Evolutionary conservation across 2,329 filamentous ascomycete species (phyloP), one percentile per base, ranked within the genome.

Genomic region (Diaporthe sp.): DNA sequence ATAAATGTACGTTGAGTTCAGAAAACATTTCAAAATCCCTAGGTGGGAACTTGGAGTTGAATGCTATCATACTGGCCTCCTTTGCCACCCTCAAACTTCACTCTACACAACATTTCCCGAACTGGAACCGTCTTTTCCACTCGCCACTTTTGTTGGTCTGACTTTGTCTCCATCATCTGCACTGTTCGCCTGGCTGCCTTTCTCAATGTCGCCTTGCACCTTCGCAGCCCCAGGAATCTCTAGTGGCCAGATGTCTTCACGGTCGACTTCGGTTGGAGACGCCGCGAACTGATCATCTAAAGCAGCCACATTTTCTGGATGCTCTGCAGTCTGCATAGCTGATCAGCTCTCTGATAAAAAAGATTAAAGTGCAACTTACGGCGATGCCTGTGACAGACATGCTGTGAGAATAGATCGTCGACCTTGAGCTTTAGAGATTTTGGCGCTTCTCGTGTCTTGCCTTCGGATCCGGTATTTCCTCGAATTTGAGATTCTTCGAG

Each of bases 361-460:
- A 25, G 3, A 15, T 17, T 2, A 1, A 25, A 5, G 17, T n/a
- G 44, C 28, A 25, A 68, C 62, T 12, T 68, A 68, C 62, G 8
- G 46, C 62, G 2, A 68, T 68, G 46, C 62, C 28, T 0, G 46
- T 34, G 5, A 53, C 46, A 68, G 62, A 68, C 62, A 53, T 53
- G 2, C 2, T 68, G 31, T 25, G 3, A 15, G 2, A 8, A 4
- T 25, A 4, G 12, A 17, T 34, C 12, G 28, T 10, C 31, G 22
- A n/a, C 12, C 13, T 37, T 25, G 13, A 10, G 3, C 9, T 8
- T 31, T 31, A 19, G 25, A 7, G 7, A 17, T 8, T 34, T 13
- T 6, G 13, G 9, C 25, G 31, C 10, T 37, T 31, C 4, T 67
- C 17, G 15, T 3, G 2, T 67, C 22, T 22, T 19, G 8, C 17